Conservation (phyloP, 108 stramenopile species). For the Cylindrotheca fusiformis region DNA sequence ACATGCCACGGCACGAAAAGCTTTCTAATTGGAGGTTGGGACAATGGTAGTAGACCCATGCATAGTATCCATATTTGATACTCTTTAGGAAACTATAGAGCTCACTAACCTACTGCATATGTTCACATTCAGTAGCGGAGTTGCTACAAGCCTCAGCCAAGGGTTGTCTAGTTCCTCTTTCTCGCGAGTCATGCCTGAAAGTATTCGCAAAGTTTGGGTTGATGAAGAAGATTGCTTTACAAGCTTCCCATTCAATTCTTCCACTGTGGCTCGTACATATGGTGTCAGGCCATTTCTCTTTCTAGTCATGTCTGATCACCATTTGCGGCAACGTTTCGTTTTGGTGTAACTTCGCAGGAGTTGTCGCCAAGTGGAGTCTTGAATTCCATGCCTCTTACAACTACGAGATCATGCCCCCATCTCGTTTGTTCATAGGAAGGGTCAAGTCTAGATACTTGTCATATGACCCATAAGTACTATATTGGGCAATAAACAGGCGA, state of each 20-base stretch:
- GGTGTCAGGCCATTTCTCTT: not conserved
- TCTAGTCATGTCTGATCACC: slow-evolving; percentile 4
- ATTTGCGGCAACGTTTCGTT: not conserved
- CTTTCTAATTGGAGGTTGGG: too few species aligned
- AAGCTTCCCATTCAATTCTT: slow-evolving; percentile 6
- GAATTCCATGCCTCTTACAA: not conserved
- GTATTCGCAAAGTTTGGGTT: too few species aligned
- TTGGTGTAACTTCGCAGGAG: not conserved
- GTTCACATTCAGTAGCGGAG: too few species aligned
- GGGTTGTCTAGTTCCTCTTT: too few species aligned
- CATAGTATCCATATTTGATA: too few species aligned
- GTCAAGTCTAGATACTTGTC: slow-evolving; percentile 4
- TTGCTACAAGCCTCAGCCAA: too few species aligned
- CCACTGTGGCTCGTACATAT: not conserved
- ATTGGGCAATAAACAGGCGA: slow-evolving; percentile 6
- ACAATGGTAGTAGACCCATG: too few species aligned
- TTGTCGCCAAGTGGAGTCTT: not conserved
- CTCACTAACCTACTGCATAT: too few species aligned
- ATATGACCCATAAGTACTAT: not conserved
- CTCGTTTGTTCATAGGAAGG: slow-evolving; percentile 9
- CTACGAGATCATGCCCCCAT: slow-evolving; percentile 8
- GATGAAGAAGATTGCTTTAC: too few species aligned
- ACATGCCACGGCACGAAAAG: too few species aligned
- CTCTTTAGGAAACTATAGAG: too few species aligned
- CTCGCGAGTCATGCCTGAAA: too few species aligned